Evolutionary conservation across 1,139 yeast species (phyloP), one percentile per base, ranked within the genome.

Genomic region (Hyphopichia burtonii): DNA sequence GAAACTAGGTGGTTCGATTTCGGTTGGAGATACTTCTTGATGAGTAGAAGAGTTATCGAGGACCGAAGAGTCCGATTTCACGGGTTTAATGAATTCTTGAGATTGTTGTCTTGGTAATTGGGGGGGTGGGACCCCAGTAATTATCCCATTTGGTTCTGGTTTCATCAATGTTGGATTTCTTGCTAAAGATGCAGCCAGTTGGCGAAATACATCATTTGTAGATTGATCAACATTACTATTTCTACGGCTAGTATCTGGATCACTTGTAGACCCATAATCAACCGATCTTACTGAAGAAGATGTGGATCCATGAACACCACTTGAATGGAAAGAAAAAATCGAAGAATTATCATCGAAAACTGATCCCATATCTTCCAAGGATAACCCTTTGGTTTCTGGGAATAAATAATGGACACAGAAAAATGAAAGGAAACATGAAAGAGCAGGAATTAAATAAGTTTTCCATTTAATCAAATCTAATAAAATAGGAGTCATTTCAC

Each of bases 401-500:
- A 76, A 77, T 36, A 71, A 66, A 43, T 63, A 61, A 46, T 68
- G 62, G 41, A 76, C 82, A 43, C 86, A 70, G 41, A 86, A 75
- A 45, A 72, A 67, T 3, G 96, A 87, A 38, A 83, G 62, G 31
- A 82, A 67, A 65, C 96, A 89, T 33, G 87, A 86, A 22, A 76
- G 60, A 1, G 94, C 93, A 44, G 93, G 96, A 43, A 90, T 78
- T 50, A 90, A 67, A 61, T 90, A 90, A 36, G 94, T 76, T 46
- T 82, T 74, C 96, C 96, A 90, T 34, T 78, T 74, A 53, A 90
- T 86, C 9, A 65, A 44, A 53, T 86, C 96, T 53, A 90, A 85
- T 44, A 90, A 73, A 30, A 90, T 78, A 1, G 97, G 97, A 0
- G 96, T 87, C 78, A 85, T 76, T 63, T 88, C 93, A 10, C 97